phyloP scores from a whole-genome alignment of 768 basidiomycete genomes.

The Leccinum aurantiacum region DNA sequence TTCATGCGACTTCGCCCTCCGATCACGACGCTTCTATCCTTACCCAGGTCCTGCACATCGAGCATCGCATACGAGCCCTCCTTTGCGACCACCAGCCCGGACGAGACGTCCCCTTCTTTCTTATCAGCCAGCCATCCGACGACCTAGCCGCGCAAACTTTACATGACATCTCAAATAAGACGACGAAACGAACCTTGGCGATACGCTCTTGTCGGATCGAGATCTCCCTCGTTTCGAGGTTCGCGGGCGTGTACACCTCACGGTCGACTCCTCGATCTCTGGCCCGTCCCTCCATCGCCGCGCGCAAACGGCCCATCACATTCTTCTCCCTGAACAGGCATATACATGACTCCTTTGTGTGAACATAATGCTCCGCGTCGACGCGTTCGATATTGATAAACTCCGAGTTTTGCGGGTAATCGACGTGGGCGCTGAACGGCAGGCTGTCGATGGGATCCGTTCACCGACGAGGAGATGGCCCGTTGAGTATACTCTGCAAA shows the following conservation, averaged over 20 bases:
- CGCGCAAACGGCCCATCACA: conserved; percentile 83
- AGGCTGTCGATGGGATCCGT: conserved; percentile 84
- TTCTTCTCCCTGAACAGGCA: conserved; percentile 93
- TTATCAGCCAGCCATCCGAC: conserved; percentile 84
- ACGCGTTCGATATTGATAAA: conserved; percentile 79
- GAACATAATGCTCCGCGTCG: conserved; percentile 59
- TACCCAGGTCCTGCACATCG: conserved; percentile 82
- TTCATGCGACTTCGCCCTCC: no score
- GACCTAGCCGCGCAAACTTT: conserved; percentile 49
- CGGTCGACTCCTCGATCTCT: conserved; percentile 87
- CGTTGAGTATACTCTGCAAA: conserved; percentile 81
- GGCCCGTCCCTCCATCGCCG: conserved; percentile 80
- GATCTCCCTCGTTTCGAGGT: conserved; percentile 82
- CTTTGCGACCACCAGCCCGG: conserved; percentile 86
- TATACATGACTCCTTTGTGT: conserved; percentile 33
- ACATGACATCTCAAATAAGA: not conserved
- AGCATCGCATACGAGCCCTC: conserved; percentile 94
- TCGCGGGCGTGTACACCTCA: conserved; percentile 91
- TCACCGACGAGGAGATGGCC: conserved; percentile 63
- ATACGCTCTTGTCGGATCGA: conserved; percentile 87
- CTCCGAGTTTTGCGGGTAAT: conserved; percentile 92
- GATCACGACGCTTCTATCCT: conserved; percentile 44
- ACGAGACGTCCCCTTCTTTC: conserved; percentile 62
- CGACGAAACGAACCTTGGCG: conserved; percentile 64
- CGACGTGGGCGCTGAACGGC: conserved; percentile 96